Conservation (phyloP, 148 eudicot genomes). For the Silene uniflora region DNA sequence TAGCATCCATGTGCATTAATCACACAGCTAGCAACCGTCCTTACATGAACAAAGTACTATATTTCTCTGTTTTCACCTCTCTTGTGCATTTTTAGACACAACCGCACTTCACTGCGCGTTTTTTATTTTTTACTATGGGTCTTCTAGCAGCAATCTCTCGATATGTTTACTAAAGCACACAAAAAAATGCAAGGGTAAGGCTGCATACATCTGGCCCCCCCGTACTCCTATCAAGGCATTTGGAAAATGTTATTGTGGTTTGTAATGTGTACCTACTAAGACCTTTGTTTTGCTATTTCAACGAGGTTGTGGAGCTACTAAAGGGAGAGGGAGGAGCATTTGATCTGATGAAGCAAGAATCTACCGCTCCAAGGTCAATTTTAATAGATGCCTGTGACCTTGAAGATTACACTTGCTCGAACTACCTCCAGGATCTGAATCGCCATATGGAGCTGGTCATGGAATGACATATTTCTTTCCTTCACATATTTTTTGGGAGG, state of each 20-base stretch:
- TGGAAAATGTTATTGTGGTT: neutral
- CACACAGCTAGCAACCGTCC: constrained; percentile 71
- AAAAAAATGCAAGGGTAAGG: too few relatives aligned
- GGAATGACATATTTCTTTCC: constrained; percentile 40
- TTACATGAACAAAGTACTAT: constrained; percentile 56
- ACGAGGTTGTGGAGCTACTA: constrained; percentile 61
- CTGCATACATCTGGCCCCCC: too few relatives aligned
- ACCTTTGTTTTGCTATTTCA: neutral
- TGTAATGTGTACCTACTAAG: neutral
- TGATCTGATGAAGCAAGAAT: constrained; percentile 44
- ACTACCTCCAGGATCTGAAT: constrained; percentile 68
- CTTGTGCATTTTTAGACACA: neutral
- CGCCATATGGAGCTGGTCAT: constrained; percentile 82
- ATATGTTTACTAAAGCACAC: neutral
- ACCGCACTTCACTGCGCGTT: neutral
- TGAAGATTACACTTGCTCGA: constrained; percentile 64
- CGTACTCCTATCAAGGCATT: neutral
- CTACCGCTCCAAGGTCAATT: constrained; percentile 46
- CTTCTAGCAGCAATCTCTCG: neutral
- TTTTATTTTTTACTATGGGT: neutral
- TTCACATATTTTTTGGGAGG: constrained; percentile 7
- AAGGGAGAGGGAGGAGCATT: constrained; percentile 45
- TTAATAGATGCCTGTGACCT: constrained; percentile 67
- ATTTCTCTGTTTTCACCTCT: neutral
- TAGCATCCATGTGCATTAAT: constrained; percentile 78